phyloP scores from a whole-genome alignment of 2,329 filamentous ascomycete species.

The Kalmusia sp. region DNA sequence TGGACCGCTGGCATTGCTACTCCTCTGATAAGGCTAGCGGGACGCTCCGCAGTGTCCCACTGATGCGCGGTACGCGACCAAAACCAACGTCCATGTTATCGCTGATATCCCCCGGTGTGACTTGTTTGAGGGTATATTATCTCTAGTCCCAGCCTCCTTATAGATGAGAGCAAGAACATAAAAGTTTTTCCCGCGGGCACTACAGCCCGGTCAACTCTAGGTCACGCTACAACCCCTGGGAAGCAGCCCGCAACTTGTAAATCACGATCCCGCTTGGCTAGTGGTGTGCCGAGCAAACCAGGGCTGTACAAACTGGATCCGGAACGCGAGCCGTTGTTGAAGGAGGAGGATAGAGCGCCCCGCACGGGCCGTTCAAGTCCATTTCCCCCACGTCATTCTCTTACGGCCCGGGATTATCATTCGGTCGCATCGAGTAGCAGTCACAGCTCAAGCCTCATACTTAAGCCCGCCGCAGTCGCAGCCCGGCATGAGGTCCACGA shows the following conservation, averaged over 20 bases:
- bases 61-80: constrained; percentile 1
- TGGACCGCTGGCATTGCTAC: not conserved
- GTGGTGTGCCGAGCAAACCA: constrained; percentile 9
- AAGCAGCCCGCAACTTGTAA: not conserved
- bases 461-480: constrained; percentile 22
- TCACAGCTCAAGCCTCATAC: constrained; percentile 19
- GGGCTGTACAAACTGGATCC: constrained; percentile 24
- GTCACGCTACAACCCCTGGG: constrained; percentile 2
- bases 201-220: not conserved
- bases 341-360: constrained; percentile 14
- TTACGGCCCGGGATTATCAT: constrained; percentile 11
- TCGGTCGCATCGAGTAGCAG: constrained; percentile 25
- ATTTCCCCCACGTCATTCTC: constrained; percentile 39
- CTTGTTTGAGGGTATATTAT: too few species aligned
- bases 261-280: not conserved
- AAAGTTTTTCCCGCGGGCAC: not conserved
- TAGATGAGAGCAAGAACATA: too few species aligned
- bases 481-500: constrained; percentile 23
- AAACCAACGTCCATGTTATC: not conserved
- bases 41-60: constrained; percentile 1
- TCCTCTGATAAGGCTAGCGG: constrained; percentile 6
- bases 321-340: constrained; percentile 34
- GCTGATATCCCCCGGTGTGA: not conserved
- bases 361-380: constrained; percentile 22
- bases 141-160: too few species aligned